Percentiles rank a stretch among this genome's conserved stretches.
phyloP scores from a whole-genome alignment of 176 grass and related monocot genomes.

The Alopecurus myosuroides region DNA sequence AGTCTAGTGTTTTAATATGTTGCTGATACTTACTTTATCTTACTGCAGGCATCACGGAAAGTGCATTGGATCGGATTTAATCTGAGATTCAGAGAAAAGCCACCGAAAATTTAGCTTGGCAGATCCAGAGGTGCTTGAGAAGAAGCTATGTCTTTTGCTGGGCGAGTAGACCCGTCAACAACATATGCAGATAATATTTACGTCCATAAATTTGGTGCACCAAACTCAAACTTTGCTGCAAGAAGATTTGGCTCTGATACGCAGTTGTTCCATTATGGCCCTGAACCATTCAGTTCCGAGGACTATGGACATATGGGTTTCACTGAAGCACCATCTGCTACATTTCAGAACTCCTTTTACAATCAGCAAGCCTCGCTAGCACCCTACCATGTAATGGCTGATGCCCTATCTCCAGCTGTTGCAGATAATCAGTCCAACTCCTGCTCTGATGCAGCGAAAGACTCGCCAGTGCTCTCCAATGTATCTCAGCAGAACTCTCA shows the following conservation, averaged over 20 bases:
- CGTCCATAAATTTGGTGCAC: conserved; percentile 34
- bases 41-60: conserved; percentile 20
- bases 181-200: conserved; percentile 44
- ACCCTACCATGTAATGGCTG: conserved; percentile 42
- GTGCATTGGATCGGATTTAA: background rate
- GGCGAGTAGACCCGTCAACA: conserved; percentile 17
- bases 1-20: too few species aligned
- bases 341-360: conserved; percentile 47
- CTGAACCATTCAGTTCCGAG: conserved; percentile 47
- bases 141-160: conserved; percentile 45
- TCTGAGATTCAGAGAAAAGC: background rate
- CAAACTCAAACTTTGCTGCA: conserved; percentile 48
- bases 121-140: background rate
- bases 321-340: conserved; percentile 32
- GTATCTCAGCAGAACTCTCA: conserved; percentile 65
- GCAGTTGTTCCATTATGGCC: conserved; percentile 52
- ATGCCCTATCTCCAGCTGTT: conserved; percentile 29
- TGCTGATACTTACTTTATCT: conserved; percentile 5
- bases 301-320: conserved; percentile 54
- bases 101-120: background rate
- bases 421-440: conserved; percentile 47
- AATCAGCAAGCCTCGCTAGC: conserved; percentile 50
- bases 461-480: conserved; percentile 63
- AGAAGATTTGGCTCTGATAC: conserved; percentile 42
- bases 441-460: conserved; percentile 43